A percentile compares a stretch with the other conserved stretches of the same genome.
phyloP scores from a whole-genome alignment of 805 yeast genomes.

The Metschnikowia lochheadii region DNA sequence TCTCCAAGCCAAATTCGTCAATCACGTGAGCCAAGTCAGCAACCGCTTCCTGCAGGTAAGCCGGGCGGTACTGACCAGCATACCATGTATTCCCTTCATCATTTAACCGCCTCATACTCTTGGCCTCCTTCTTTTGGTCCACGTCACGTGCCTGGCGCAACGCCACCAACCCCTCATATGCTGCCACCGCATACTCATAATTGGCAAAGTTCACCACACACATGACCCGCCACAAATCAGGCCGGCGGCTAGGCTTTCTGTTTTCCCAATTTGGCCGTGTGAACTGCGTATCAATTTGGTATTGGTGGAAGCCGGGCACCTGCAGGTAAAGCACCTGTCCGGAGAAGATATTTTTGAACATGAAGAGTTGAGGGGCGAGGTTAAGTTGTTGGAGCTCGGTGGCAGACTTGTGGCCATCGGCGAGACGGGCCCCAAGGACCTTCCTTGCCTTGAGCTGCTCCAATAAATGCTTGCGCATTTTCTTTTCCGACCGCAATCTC shows the following conservation, averaged over 20 bases:
- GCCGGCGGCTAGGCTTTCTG: slow-evolving; percentile 70
- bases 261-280: slow-evolving; percentile 87
- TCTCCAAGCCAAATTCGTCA: slow-evolving; percentile 52
- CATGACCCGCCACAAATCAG: slow-evolving; percentile 88
- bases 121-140: slow-evolving; percentile 50
- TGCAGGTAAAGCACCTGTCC: slow-evolving; percentile 92
- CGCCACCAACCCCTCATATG: slow-evolving; percentile 70
- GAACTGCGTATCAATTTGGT: slow-evolving; percentile 67
- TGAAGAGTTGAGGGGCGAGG: slow-evolving; percentile 77
- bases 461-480: slow-evolving; percentile 43
- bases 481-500: slow-evolving; percentile 42
- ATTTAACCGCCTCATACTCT: slow-evolving; percentile 65
- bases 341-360: slow-evolving; percentile 79
- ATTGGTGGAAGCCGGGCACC: slow-evolving; percentile 58
- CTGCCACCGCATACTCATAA: slow-evolving; percentile 63
- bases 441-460: slow-evolving; percentile 43
- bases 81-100: slow-evolving; percentile 81
- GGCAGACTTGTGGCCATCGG: slow-evolving; percentile 34
- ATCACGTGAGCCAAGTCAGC: slow-evolving; percentile 72
- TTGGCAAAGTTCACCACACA: slow-evolving; percentile 68
- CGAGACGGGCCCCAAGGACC: slow-evolving; percentile 40
- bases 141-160: slow-evolving; percentile 72
- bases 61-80: slow-evolving; percentile 84
- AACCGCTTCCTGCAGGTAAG: slow-evolving; percentile 85
- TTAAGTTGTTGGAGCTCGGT: slow-evolving; percentile 42